Conservation (phyloP, 2,329 filamentous ascomycete genomes). For the Trichoderma atrobrunneum region DNA sequence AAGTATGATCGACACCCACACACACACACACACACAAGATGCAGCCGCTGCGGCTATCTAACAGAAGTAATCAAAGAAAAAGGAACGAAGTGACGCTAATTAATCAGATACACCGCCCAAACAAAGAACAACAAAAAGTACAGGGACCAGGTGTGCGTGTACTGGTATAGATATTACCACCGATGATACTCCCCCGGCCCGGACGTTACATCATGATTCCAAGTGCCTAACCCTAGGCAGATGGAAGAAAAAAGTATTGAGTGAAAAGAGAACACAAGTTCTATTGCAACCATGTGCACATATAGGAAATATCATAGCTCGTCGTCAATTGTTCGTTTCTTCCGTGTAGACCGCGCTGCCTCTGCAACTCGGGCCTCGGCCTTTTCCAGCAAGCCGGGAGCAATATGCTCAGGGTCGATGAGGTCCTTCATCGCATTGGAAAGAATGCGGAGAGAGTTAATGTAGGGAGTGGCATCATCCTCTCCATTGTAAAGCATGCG, state of each 20-base stretch:
- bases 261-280: not conserved
- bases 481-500: conserved; percentile 6
- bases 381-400: not conserved
- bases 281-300: not conserved
- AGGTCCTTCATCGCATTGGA: not conserved
- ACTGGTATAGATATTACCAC: not conserved
- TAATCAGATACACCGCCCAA: not conserved
- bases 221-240: not conserved
- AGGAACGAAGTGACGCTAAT: not conserved
- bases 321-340: not conserved
- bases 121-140: not conserved
- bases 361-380: not conserved
- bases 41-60: not conserved
- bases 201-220: not conserved
- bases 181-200: not conserved
- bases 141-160: not conserved
- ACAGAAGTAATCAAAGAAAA: not conserved
- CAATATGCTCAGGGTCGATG: not conserved
- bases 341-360: not conserved
- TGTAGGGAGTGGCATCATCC: not conserved
- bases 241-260: not conserved
- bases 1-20: not conserved
- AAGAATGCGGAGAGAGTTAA: not conserved
- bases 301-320: not conserved
- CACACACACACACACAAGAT: not conserved